Base-by-base conservation (phyloP, 1,139 yeast genomes). In the Taphrina deformans region DNA sequence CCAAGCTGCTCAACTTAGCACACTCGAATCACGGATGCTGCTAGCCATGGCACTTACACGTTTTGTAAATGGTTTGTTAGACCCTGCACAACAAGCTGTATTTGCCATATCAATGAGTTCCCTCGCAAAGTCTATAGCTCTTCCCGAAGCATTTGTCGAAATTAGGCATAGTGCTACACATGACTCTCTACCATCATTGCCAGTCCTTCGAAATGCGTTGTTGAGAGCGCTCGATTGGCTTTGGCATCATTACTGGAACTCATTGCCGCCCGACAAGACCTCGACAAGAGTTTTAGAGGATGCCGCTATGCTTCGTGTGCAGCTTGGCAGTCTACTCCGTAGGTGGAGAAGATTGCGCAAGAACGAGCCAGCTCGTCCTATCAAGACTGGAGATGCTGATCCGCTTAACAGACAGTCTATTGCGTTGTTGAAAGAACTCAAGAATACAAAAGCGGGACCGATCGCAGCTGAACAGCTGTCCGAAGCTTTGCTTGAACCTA, bases 141-240 rank as follows among this genome's bases (percentile, higher is more conserved):
- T 95, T 24, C 97, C 99, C 0, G 81, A 87, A 40, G 83, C 83
- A 72, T 91, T 95, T 75, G 99, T 95, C 0, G 99, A 95, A 73
- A 73, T 91, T 46, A 79, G 99, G 68, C 99, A 95, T 74, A 83
- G 85, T 74, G 93, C 96, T 4, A 93, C 99, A 0, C 99, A 95
- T 74, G 80, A 79, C 16, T 24, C 50, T 2, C 76, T 93, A 24
- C 97, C 98, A 0, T 81, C 88, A 41, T 71, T 90, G 50, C 84
- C 82, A 55, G 80, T 88, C 76, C 79, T 93, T 24, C 79, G 96
- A 46, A 74, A 79, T 33, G 83, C 86, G 4, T 77, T 85, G 4
- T 72, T 74, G 4, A 78, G 82, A 66, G 97, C 96, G 0, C 74
- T 92, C 55, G 78, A 76, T 9, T 95, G 99, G 98, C 76, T 93